Conservation (phyloP, 2,329 filamentous ascomycete genomes). For the Hyphodiscus sp. region DNA sequence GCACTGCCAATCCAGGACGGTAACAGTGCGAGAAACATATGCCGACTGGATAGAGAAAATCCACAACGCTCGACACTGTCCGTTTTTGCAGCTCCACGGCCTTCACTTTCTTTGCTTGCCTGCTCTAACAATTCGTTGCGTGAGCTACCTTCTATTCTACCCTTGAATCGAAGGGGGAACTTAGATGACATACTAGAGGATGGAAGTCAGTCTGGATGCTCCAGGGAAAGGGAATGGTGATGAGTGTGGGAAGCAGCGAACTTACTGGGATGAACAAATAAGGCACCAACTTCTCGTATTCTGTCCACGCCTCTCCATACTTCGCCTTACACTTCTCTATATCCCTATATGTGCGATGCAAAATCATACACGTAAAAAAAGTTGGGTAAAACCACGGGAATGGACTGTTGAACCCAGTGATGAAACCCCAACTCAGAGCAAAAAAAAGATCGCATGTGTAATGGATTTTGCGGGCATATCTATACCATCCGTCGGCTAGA, state of each 20-base stretch:
- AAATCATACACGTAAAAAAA: slow-evolving; percentile 76
- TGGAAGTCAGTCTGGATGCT: background rate
- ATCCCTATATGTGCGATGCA: slow-evolving; percentile 69
- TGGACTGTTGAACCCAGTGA: slow-evolving; percentile 72
- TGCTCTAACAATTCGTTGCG: too few relatives aligned
- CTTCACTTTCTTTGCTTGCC: background rate
- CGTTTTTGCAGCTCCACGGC: background rate
- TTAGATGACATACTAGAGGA: background rate
- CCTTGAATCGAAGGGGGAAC: background rate
- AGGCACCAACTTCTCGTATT: slow-evolving; percentile 75
- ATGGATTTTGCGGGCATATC: slow-evolving; percentile 71
- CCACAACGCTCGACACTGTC: background rate
- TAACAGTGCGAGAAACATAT: background rate
- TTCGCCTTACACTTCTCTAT: slow-evolving; percentile 68
- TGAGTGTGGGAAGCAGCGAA: slow-evolving; percentile 5
- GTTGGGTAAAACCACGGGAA: slow-evolving; percentile 87
- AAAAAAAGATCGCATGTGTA: slow-evolving; percentile 79
- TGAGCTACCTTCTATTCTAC: too few relatives aligned
- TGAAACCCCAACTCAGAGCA: slow-evolving; percentile 70
- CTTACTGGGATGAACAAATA: slow-evolving; percentile 74
- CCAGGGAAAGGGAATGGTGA: background rate
- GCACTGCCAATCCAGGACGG: too few relatives aligned
- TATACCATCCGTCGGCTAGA: slow-evolving; percentile 81
- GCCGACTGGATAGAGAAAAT: background rate
- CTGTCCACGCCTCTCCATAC: slow-evolving; percentile 75